Base-by-base conservation (phyloP, 148 eudicot genomes). In the Silene uniflora region DNA sequence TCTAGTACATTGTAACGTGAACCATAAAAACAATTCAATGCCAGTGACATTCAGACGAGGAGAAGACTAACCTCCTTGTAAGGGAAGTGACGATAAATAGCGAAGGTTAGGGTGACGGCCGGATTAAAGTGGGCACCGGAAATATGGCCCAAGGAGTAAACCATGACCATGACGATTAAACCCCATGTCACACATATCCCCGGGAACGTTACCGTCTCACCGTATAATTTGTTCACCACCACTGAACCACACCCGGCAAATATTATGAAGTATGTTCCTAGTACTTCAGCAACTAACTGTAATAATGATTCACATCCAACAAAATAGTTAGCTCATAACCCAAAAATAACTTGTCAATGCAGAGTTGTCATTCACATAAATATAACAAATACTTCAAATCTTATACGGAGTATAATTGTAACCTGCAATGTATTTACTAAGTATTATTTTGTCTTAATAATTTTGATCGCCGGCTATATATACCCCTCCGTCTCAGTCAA, bases 91-190 rank as follows among this genome's bases (percentile, higher is more conserved):
- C 90, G 80, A 21, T 84, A 87, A 52, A 88, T 59, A 69, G 97
- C 90, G 29, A 83, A 86, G 12, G 97, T 79, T 27, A 93, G 80
- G 49, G 97, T 89, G 61, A 93, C 97, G 0, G 97, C 97, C 3
- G 98, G 98, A 55, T 93, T 93, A 68, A 93, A 91, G 56, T 93
- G 98, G 13, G 90, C 98, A 8, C 98, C 98, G 17, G 98, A 93
- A 10, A 93, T 83, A 62, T 93, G 98, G 8, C 94, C 94, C 8
- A 93, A 76, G 0, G 97, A 65, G 77, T 93, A 93, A 46, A 91
- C 56, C 97, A 91, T 91, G 52, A 89, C 97, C 95, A 89, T 86
- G 0, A 91, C 97, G 8, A 89, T 88, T 2, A 90, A 69, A 10
- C 98, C 98, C 97, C 97, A 93, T 7, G 93, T 86, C 60, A 90